Evolutionary conservation across 176 grass and related monocot genomes (phyloP).

Genomic region (Rhynchospora breviuscula): DNA sequence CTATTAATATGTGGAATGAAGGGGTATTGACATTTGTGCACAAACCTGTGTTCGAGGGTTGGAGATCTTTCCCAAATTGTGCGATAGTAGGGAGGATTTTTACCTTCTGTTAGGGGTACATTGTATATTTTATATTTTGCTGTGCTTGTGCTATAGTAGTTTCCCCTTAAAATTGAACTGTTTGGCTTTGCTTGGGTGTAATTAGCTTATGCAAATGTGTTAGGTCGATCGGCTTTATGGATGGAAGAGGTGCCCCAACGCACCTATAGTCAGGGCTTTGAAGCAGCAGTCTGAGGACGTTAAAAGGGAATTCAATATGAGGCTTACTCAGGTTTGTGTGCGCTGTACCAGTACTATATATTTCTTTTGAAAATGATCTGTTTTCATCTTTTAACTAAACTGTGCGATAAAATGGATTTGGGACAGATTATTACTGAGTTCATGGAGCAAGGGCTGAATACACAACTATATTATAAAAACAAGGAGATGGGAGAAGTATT

Average conservation of each 20-base stretch:
- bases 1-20: background rate
- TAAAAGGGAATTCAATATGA: conserved; percentile 83
- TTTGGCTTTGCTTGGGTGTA: background rate
- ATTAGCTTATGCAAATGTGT: conserved; percentile 24
- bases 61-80: background rate
- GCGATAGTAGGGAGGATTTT: background rate
- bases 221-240: conserved; percentile 98
- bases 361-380: background rate
- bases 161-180: background rate
- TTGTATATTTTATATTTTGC: background rate
- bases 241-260: conserved; percentile 66
- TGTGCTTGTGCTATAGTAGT: conserved; percentile 15
- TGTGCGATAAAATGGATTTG: background rate
- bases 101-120: background rate
- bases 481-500: conserved; percentile 49
- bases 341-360: conserved; percentile 3
- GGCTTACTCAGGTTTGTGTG: conserved; percentile 72
- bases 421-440: conserved; percentile 47
- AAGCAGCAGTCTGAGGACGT: conserved; percentile 88
- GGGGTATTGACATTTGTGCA: background rate
- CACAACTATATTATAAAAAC: conserved; percentile 63
- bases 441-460: conserved; percentile 46
- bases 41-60: background rate
- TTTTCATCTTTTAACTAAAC: background rate
- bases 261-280: conserved; percentile 69